phyloP scores from a whole-genome alignment of 2,329 filamentous ascomycete genomes.

The Phyllachora maydis region DNA sequence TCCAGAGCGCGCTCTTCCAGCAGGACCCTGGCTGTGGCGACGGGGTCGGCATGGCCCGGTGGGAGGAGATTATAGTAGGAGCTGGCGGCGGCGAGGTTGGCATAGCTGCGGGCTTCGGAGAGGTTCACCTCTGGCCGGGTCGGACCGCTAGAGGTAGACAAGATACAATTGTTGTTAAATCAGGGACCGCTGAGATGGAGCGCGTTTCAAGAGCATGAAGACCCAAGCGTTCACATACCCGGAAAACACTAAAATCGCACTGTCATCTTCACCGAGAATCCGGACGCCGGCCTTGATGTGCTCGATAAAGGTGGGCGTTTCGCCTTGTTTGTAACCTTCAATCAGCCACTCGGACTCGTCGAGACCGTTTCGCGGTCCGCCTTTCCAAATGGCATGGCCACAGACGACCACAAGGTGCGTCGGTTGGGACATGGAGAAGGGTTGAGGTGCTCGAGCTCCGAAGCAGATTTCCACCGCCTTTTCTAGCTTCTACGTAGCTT shows the following conservation, averaged over 20 bases:
- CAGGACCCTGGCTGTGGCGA: slow-evolving; percentile 19
- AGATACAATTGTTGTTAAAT: not conserved
- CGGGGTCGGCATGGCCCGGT: slow-evolving; percentile 1
- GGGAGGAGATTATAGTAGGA: slow-evolving; percentile 20
- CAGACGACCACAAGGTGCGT: slow-evolving; percentile 56
- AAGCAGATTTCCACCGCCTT: too few species aligned
- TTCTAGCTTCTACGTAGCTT: too few species aligned
- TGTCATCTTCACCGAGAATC: slow-evolving; percentile 21
- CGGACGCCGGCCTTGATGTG: slow-evolving; percentile 49
- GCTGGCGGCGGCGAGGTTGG: slow-evolving; percentile 25
- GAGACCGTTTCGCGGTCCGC: slow-evolving; percentile 27
- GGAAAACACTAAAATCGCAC: slow-evolving; percentile 21
- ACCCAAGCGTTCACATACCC: not conserved
- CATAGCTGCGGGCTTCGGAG: slow-evolving; percentile 45
- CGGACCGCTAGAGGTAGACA: slow-evolving; percentile 24
- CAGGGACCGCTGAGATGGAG: not conserved
- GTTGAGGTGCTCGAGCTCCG: too few species aligned
- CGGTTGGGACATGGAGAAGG: slow-evolving; percentile 8
- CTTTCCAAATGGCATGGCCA: slow-evolving; percentile 57
- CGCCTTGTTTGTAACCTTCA: slow-evolving; percentile 55
- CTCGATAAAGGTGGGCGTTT: slow-evolving; percentile 59
- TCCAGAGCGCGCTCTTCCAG: slow-evolving; percentile 59
- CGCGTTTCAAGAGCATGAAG: not conserved
- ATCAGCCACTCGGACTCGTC: slow-evolving; percentile 50
- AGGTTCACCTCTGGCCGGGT: slow-evolving; percentile 34